Evolutionary conservation across 148 eudicot genomes (phyloP).

Genomic region (Camellia granthamiana): DNA sequence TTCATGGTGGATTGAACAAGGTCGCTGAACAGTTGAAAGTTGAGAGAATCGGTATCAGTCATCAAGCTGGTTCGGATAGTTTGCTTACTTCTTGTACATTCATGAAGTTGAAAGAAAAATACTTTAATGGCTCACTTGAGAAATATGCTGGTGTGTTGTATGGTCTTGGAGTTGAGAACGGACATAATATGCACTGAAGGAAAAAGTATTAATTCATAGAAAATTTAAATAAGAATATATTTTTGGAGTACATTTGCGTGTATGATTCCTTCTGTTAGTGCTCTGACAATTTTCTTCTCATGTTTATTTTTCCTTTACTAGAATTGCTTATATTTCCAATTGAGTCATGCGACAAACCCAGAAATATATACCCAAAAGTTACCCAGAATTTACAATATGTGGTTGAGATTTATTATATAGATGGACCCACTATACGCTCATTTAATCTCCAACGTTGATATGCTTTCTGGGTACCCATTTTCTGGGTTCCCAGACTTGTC

Average conservation of each 20-base stretch:
- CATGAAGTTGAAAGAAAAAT: slow-evolving; percentile 17
- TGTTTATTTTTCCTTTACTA: background rate
- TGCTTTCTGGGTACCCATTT: no score
- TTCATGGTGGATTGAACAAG: slow-evolving; percentile 19
- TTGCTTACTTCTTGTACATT: slow-evolving; percentile 17
- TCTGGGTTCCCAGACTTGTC: no score
- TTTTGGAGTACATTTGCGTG: slow-evolving; percentile 1
- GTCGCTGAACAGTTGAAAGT: slow-evolving; percentile 15
- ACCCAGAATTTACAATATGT: no score
- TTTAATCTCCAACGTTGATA: no score
- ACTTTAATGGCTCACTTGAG: slow-evolving; percentile 19
- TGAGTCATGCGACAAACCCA: background rate
- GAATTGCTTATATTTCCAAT: background rate
- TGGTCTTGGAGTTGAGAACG: slow-evolving; percentile 19
- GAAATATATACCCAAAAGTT: no score
- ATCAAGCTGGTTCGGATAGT: slow-evolving; percentile 23
- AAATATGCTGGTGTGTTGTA: slow-evolving; percentile 19
- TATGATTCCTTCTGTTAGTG: background rate
- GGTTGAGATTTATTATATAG: no score
- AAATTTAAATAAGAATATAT: slow-evolving; percentile 3
- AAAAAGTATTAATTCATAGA: background rate
- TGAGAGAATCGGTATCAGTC: slow-evolving; percentile 10
- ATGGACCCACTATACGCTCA: no score
- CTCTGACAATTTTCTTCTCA: background rate
- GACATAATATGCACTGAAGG: slow-evolving; percentile 8